Evolutionary conservation across 495 filamentous ascomycete species (phyloP), one percentile per base, ranked within the genome.

Genomic region (Lophium mytilinum): DNA sequence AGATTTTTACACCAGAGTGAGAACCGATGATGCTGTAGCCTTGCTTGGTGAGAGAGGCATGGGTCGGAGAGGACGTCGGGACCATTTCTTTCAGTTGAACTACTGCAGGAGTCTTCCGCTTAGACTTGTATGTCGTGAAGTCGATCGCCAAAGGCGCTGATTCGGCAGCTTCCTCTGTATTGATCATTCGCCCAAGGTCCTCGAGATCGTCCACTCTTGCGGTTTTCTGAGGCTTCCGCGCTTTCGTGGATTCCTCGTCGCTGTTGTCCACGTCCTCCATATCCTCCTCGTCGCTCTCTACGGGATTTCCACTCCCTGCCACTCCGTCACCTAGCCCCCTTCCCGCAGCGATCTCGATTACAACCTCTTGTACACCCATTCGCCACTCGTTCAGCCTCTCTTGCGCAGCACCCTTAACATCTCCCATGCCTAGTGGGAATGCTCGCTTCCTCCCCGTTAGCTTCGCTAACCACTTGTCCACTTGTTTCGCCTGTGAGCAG

Each of bases 1-100:
- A 96, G 62, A 96, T 95, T 72, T 97, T 97, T 54, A 97, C 92
- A 21, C 92, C 92, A 9, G 88, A 94, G 72, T 97, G 92, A 0
- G 90, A 91, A 48, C 92, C 92, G 48, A 97, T 85, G 54, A 97
- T 96, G 0, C 86, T 82, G 69, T 97, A 97, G 15, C 92, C 92
- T 77, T 97, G 92, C 68, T 96, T 97, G 2, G 92, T 97, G 42
- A 96, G 78, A 48, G 92, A 76, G 9, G 82, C 75, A 63, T 95
- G 86, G 0, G 92, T 97, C 1, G 93, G 90, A 6, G 91, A 95
- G 41, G 79, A 83, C 60, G 83, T 86, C 6, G 92, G 88, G 4
- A 97, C 92, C 92, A 97, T 97, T 71, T 92, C 88, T 72, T 95
- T 96, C 34, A 72, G 69, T 43, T 76, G 70, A 50, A 73, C 60